A percentile compares a stretch with the other conserved stretches of the same genome.
These are phyloP conservation scores for Boeremia lycopersici DNA, from an alignment of 2,329 filamentous ascomycete genomes.

Conservation along the genomic window DNA sequence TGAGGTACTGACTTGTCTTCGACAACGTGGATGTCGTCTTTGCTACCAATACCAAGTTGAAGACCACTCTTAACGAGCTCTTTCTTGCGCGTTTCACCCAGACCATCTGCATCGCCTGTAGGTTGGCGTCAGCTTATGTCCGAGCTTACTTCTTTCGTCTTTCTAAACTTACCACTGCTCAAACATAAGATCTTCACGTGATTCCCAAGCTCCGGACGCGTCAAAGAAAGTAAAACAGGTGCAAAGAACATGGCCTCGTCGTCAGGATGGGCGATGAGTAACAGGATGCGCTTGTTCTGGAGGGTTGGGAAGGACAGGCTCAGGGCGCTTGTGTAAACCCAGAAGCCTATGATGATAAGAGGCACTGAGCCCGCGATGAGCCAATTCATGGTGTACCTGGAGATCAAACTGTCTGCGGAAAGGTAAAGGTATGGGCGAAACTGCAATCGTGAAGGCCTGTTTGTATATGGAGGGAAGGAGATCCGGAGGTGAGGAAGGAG, in stretches of 20 bases:
- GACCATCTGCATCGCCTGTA: constrained; percentile 79
- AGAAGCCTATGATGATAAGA: constrained; percentile 50
- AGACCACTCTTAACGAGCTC: constrained; percentile 84
- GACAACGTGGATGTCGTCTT: constrained; percentile 84
- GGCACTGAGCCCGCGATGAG: constrained; percentile 49
- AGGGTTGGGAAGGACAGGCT: constrained; percentile 66
- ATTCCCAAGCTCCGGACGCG: constrained; percentile 78
- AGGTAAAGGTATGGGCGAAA: not conserved
- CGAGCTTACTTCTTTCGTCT: not conserved
- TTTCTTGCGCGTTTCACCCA: constrained; percentile 80
- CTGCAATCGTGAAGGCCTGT: not conserved
- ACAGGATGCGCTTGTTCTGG: constrained; percentile 81
- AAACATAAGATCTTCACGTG: constrained; percentile 94
- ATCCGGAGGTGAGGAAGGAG: constrained; percentile 11
- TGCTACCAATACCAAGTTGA: constrained; percentile 72
- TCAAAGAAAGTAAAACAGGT: constrained; percentile 84
- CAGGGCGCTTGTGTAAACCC: constrained; percentile 56
- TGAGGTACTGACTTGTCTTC: constrained; percentile 66
- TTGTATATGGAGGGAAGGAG: constrained; percentile 2
- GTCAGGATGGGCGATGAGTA: constrained; percentile 95
- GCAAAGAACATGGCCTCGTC: constrained; percentile 99
- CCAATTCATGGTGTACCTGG: constrained; percentile 47
- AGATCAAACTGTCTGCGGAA: too few relatives aligned
- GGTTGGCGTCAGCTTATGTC: not conserved
- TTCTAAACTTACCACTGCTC: constrained; percentile 68